These are phyloP conservation scores for Emergomyces orientalis DNA, from an alignment of 2,329 filamentous ascomycete genomes.

Conservation along the genomic window DNA sequence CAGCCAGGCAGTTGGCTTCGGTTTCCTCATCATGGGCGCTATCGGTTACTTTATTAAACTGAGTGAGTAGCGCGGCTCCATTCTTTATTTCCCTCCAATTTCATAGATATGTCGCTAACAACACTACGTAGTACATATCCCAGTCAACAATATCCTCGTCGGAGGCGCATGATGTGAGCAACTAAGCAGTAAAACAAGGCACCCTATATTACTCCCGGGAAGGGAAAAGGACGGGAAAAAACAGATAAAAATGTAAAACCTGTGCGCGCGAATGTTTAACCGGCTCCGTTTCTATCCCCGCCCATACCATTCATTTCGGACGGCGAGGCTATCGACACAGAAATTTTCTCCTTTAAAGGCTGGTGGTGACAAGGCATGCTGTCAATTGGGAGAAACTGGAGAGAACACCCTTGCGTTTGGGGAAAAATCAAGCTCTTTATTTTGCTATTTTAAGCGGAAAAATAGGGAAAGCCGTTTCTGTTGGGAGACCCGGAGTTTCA, in stretches of 20 bases:
- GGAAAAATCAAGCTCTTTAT: background rate
- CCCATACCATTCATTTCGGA: background rate
- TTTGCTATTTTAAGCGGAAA: background rate
- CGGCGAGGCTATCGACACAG: background rate
- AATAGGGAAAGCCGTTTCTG: background rate
- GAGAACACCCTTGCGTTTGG: background rate
- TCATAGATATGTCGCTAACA: background rate
- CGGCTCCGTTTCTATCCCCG: background rate
- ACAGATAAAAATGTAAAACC: background rate
- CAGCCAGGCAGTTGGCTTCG: conserved; percentile 51
- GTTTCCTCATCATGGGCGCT: conserved; percentile 51
- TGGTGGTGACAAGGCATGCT: background rate
- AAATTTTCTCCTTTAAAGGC: background rate
- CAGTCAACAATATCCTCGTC: conserved; percentile 43
- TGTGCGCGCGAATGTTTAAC: background rate
- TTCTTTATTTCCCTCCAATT: background rate
- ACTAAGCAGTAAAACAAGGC: background rate
- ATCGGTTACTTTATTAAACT: conserved; percentile 54
- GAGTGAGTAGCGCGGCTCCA: conserved; percentile 35
- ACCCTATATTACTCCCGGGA: background rate
- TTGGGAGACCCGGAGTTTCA: background rate
- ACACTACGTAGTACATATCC: conserved; percentile 37
- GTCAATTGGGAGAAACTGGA: background rate
- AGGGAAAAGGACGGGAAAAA: background rate
- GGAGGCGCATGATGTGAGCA: conserved; percentile 33